A percentile compares a stretch with the other conserved stretches of the same genome.
phyloP scores from a whole-genome alignment of 2,329 filamentous ascomycete genomes.

The Didymella exigua region DNA sequence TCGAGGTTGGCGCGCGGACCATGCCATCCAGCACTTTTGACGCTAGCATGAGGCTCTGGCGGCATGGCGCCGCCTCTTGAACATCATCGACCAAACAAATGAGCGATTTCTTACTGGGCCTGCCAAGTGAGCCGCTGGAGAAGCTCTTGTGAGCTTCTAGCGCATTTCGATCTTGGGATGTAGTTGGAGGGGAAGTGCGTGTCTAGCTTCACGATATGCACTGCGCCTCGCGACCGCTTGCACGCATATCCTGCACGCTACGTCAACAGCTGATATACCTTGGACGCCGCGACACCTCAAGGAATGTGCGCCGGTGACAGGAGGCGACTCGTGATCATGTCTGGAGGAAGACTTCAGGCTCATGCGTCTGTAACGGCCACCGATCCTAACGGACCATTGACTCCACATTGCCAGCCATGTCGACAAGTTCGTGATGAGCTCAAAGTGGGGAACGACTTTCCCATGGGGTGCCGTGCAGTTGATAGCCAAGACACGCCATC shows the following conservation, averaged over 20 bases:
- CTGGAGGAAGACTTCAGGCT: neutral
- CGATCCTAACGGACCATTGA: neutral
- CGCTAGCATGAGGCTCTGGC: constrained; percentile 17
- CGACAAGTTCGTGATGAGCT: neutral
- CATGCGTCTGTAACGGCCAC: neutral
- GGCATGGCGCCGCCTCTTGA: constrained; percentile 5
- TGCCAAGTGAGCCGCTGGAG: constrained; percentile 10
- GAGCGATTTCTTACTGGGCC: constrained; percentile 6
- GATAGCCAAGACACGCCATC: constrained; percentile 1
- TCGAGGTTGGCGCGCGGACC: constrained; percentile 6
- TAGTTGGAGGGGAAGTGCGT: neutral
- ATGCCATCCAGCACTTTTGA: constrained; percentile 6
- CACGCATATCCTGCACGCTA: neutral
- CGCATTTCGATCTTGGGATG: constrained; percentile 14
- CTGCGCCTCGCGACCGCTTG: constrained; percentile 2
- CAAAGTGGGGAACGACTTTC: constrained; percentile 8
- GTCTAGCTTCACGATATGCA: constrained; percentile 5
- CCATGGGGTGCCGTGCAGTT: constrained; percentile 9
- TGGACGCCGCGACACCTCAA: too few relatives aligned
- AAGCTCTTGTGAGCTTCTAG: constrained; percentile 21
- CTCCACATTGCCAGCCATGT: constrained; percentile 2
- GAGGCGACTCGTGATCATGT: neutral
- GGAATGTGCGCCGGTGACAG: neutral
- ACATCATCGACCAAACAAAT: constrained; percentile 6
- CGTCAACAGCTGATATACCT: neutral